Evolutionary conservation across 1,139 yeast species (phyloP), one percentile per base, ranked within the genome.

Genomic region (Yamadazyma friedrichii): DNA sequence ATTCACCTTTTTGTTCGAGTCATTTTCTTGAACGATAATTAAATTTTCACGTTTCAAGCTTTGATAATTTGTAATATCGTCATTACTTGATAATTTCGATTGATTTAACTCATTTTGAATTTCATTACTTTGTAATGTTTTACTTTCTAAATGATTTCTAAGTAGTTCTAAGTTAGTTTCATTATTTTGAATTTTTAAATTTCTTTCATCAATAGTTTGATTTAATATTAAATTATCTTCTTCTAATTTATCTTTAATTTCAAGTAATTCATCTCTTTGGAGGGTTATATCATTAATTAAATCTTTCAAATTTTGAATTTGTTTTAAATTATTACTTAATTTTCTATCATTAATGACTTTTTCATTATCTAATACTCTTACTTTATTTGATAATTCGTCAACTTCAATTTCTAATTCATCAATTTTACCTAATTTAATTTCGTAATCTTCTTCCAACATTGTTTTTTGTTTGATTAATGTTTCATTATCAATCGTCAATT

Each of bases 401-500:
- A 72, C 59, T 13, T 70, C 51, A 20, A 56, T 63, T 31, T 73
- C 73, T 42, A 80, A 64, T 41, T 73, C 74, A 13, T 76, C 77
- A 42, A 78, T 78, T 44, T 78, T 81, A 33, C 69, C 72, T 8
- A 72, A 54, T 38, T 79, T 58, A 26, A 76, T 78, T 20, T 67
- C 71, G 38, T 78, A 68, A 44, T 81, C 82, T 27, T 69, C 64
- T 40, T 80, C 82, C 31, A 78, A 65, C 13, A 76, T 73, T 6
- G 70, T 62, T 41, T 73, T 72, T 42, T 72, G 77, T 20, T 67
- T 62, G 31, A 62, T 59, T 45, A 80, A 61, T 6, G 79, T 76
- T 47, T 85, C 89, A 40, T 80, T 63, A 46, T 84, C 85, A 49
- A 82, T 74, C 36, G 77, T 78, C 30, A 82, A 61, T 36, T 78